Base-by-base conservation (phyloP, 305 asterid genomes). In the Fraxinus latifolia region DNA sequence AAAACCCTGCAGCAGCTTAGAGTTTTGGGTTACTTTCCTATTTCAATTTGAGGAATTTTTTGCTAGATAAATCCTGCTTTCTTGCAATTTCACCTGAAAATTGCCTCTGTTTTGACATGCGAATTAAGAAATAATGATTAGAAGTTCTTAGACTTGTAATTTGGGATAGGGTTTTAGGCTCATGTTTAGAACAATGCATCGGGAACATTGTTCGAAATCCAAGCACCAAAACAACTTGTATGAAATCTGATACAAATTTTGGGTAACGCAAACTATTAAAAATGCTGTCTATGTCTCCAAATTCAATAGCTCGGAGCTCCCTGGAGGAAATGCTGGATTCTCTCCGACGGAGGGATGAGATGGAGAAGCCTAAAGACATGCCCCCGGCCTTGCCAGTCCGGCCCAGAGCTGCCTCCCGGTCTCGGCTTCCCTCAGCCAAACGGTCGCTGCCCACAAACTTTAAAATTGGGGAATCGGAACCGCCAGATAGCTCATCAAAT, bases 281-380 rank as follows among this genome's bases (percentile, higher is more conserved):
- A 72, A 90, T 94, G 97, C 79, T 92, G 83, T 87, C 93, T 7
- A 87, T 88, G 50, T 90, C 97, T 77, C 95, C 94, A 0, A 88
- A 82, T 89, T 88, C 89, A 8, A 36, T 89, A 4, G 88, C 86
- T 78, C 91, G 97, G 82, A 96, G 99, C 90, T 94, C 99, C 60
- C 87, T 96, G 77, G 99, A 96, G 91, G 98, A 88, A 77, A 96
- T 94, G 99, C 87, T 96, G 91, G 99, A 94, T 29, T 87, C 95
- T 47, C 94, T 96, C 83, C 90, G 86, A 89, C 89, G 81, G 37
- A 88, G 87, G 53, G 95, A 91, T 17, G 96, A 90, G 84, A 67
- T 62, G 78, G 94, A 94, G 85, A 85, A 73, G 83, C 92, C 93
- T 7, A 89, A 83, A 85, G 97, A 92, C 83, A 29, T 88, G 78